Percentiles rank a stretch among this genome's conserved stretches.
Conservation (phyloP, 2,329 filamentous ascomycete genomes). For the Pseudocercospora eumusae region DNA sequence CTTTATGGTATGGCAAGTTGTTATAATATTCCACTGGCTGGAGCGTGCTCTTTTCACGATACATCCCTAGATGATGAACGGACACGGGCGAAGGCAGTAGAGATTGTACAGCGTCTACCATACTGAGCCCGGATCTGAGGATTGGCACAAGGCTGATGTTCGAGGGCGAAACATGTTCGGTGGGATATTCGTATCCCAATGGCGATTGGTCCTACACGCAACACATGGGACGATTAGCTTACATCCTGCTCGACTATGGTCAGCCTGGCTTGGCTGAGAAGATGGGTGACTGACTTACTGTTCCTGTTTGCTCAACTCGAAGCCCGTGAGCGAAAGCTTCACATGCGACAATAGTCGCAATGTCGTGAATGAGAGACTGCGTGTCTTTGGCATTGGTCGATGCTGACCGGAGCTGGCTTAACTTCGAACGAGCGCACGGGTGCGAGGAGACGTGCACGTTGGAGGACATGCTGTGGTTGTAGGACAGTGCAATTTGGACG, state of each 20-base stretch:
- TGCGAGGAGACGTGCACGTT: slow-evolving; percentile 78
- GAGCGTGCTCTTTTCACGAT: slow-evolving; percentile 83
- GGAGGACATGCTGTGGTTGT: slow-evolving; percentile 18
- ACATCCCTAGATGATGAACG: slow-evolving; percentile 91
- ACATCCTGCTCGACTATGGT: slow-evolving; percentile 25
- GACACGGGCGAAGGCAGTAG: slow-evolving; percentile 78
- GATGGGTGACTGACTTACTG: slow-evolving; percentile 55
- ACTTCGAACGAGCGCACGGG: slow-evolving; percentile 83
- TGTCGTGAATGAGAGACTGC: slow-evolving; percentile 81
- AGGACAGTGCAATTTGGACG: neutral
- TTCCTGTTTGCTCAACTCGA: slow-evolving; percentile 58
- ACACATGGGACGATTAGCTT: slow-evolving; percentile 14
- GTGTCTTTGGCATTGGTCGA: slow-evolving; percentile 71
- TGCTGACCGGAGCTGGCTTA: slow-evolving; percentile 81
- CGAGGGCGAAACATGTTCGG: slow-evolving; percentile 62
- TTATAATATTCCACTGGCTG: slow-evolving; percentile 97
- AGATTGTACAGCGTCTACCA: slow-evolving; percentile 83
- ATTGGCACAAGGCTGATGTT: slow-evolving; percentile 84
- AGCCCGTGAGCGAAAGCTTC: slow-evolving; percentile 74
- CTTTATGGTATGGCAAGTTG: slow-evolving; percentile 76
- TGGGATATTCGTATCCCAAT: slow-evolving; percentile 73
- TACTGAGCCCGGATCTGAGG: slow-evolving; percentile 84
- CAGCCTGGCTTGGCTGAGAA: slow-evolving; percentile 30
- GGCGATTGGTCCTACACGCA: slow-evolving; percentile 69
- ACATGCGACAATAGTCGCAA: slow-evolving; percentile 75